Percentiles rank a stretch among this genome's conserved stretches.
Conservation (phyloP, 73 alveolate species). For the Stentor coeruleus region DNA sequence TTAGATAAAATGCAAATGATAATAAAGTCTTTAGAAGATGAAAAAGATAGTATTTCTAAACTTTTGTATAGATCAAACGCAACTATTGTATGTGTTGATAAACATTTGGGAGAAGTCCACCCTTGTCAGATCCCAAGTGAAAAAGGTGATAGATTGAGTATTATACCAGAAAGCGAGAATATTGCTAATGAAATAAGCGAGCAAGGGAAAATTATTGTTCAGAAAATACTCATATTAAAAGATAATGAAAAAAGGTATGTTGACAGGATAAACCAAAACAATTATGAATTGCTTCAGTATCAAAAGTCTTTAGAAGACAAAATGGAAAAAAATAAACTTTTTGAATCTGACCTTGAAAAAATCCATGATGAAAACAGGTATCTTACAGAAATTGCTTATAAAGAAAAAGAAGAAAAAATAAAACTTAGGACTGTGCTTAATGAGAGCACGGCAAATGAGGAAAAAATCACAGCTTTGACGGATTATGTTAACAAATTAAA, state of each 20-base stretch:
- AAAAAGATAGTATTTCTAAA: background rate
- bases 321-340: background rate
- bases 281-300: background rate
- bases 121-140: background rate
- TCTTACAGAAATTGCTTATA: background rate
- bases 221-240: background rate
- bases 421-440: background rate
- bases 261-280: background rate
- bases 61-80: background rate
- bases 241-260: background rate
- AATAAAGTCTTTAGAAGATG: background rate
- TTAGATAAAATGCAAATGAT: background rate
- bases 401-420: background rate
- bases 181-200: background rate
- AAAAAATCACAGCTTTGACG: background rate
- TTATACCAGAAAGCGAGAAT: too few relatives aligned
- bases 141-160: background rate
- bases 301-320: background rate
- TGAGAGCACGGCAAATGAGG: background rate
- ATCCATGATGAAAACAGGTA: background rate
- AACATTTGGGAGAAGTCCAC: background rate
- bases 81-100: background rate
- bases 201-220: background rate
- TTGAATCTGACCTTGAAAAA: background rate
- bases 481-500: background rate